phyloP scores from a whole-genome alignment of 1,139 yeast species.

The Blastobotrys apis region DNA sequence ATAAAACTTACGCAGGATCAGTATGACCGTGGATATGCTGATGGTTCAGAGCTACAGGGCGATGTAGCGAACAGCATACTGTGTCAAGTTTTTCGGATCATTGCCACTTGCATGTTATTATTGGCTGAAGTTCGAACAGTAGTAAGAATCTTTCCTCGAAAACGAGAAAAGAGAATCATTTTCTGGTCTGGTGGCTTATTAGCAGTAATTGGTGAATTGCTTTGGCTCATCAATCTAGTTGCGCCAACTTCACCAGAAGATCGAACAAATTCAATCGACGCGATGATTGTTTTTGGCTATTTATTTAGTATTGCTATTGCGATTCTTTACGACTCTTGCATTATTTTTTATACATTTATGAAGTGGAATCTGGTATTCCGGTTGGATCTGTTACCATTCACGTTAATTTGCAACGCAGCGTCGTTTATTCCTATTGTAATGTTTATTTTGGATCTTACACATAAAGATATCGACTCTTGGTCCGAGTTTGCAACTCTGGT shows the following conservation, averaged over 20 bases:
- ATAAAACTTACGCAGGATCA: conserved; percentile 21
- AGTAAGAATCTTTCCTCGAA: conserved; percentile 62
- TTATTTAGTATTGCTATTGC: conserved; percentile 69
- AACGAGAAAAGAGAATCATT: conserved; percentile 59
- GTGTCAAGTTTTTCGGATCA: conserved; percentile 15
- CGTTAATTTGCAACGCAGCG: conserved; percentile 45
- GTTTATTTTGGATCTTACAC: conserved; percentile 73
- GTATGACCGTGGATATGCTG: conserved; percentile 21
- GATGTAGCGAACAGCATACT: conserved; percentile 10
- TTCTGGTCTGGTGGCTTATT: conserved; percentile 54
- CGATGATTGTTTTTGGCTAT: conserved; percentile 61
- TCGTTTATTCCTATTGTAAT: conserved; percentile 66
- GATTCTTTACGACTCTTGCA: conserved; percentile 62
- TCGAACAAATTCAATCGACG: conserved; percentile 24
- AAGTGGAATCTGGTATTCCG: conserved; percentile 11
- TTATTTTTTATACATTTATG: conserved; percentile 49
- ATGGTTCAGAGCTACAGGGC: conserved; percentile 19
- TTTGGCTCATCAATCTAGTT: conserved; percentile 65
- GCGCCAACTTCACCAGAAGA: conserved; percentile 41
- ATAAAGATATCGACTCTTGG: conserved; percentile 64
- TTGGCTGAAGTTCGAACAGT: conserved; percentile 67
- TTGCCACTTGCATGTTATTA: conserved; percentile 38
- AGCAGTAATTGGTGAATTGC: conserved; percentile 52
- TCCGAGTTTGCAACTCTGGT: conserved; percentile 74
- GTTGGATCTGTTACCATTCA: conserved; percentile 4